Percentiles rank a stretch among this genome's conserved stretches.
Evolutionary conservation across 2,329 filamentous ascomycete species (phyloP).

Genomic region (Talaromyces sp.): DNA sequence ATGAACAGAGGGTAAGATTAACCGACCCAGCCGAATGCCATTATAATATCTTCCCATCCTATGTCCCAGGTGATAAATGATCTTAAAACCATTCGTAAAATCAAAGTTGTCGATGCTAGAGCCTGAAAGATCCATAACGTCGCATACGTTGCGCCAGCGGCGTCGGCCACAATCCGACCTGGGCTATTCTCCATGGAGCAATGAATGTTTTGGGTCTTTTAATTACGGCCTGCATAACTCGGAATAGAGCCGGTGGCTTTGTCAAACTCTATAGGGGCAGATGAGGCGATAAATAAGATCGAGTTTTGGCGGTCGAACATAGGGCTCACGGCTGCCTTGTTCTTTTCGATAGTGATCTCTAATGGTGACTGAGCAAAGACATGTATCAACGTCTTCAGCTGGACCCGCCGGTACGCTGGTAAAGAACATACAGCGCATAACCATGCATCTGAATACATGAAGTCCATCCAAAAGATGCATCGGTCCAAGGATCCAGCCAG

Average conservation of each 20-base stretch:
- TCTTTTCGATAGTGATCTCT: neutral
- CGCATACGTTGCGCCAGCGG: neutral
- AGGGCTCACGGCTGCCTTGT: neutral
- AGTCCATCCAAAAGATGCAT: neutral
- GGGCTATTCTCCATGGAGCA: neutral
- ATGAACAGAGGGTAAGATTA: no score
- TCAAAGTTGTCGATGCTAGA: slow-evolving; percentile 6
- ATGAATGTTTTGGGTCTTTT: neutral
- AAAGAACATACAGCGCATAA: neutral
- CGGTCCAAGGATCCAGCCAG: neutral
- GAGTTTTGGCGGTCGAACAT: neutral
- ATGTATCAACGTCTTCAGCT: slow-evolving; percentile 1
- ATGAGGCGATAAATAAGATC: neutral
- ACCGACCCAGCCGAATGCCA: slow-evolving; percentile 4
- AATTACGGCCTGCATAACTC: neutral
- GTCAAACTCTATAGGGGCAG: neutral
- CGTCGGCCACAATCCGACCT: neutral
- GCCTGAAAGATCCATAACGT: slow-evolving; percentile 5
- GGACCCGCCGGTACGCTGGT: neutral
- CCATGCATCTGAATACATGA: neutral
- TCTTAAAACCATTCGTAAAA: neutral
- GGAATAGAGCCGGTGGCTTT: neutral
- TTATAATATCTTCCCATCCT: slow-evolving; percentile 8
- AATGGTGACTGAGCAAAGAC: neutral
- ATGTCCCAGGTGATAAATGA: neutral